phyloP scores from a whole-genome alignment of 2,329 filamentous ascomycete genomes.

The Cordyceps sp. region DNA sequence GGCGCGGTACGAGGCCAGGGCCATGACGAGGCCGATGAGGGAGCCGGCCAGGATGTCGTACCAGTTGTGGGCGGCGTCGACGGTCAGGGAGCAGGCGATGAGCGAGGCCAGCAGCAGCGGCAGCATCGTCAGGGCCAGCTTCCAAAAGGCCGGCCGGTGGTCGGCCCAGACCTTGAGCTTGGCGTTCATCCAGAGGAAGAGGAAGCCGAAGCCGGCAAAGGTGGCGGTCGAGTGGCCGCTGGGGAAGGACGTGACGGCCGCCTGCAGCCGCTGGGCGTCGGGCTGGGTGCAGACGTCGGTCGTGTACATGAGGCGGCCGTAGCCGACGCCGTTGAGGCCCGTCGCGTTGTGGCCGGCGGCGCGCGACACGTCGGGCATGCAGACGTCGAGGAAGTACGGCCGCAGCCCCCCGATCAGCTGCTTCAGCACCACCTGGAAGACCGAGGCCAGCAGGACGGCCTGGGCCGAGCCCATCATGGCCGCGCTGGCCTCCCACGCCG shows the following conservation, averaged over 20 bases:
- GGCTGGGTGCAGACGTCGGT: constrained; percentile 41
- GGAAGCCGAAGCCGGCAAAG: constrained; percentile 45
- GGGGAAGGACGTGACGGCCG: constrained; percentile 48
- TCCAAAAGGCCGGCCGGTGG: constrained; percentile 52
- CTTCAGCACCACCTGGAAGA: constrained; percentile 53
- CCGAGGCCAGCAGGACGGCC: constrained; percentile 37
- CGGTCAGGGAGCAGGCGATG: constrained; percentile 43
- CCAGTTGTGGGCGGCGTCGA: constrained; percentile 53
- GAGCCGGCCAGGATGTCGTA: constrained; percentile 52
- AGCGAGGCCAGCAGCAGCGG: constrained; percentile 44
- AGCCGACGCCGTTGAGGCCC: constrained; percentile 30
- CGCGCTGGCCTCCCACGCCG: constrained; percentile 44
- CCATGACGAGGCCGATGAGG: constrained; percentile 44
- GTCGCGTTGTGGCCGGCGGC: constrained; percentile 15
- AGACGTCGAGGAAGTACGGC: constrained; percentile 48
- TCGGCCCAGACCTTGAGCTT: constrained; percentile 56
- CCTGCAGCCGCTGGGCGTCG: constrained; percentile 36
- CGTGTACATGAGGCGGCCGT: constrained; percentile 45
- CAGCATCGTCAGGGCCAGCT: constrained; percentile 37
- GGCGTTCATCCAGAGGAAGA: constrained; percentile 53
- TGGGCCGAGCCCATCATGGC: constrained; percentile 44
- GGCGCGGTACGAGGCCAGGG: constrained; percentile 47
- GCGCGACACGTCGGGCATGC: constrained; percentile 36
- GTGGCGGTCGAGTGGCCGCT: constrained; percentile 51
- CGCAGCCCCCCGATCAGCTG: constrained; percentile 47